Conservation (phyloP, 2,329 filamentous ascomycete species). For the Alternaria viburni region DNA sequence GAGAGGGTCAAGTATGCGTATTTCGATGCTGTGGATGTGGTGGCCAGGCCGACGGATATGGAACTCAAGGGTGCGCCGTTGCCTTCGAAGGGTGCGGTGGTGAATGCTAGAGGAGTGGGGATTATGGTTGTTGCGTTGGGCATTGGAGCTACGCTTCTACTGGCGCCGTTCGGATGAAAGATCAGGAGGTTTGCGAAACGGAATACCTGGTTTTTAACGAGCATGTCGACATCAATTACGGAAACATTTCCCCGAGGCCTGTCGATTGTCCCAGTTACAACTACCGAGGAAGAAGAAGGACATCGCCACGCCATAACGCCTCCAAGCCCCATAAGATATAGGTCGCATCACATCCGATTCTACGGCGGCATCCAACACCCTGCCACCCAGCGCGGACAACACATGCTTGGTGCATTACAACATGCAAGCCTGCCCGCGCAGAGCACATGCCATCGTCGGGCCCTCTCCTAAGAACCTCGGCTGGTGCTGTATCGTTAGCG, state of each 20-base stretch:
- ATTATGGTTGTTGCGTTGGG: background rate
- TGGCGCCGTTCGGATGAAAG: background rate
- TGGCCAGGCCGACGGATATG: constrained; percentile 24
- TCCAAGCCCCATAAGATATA: background rate
- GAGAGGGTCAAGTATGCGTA: constrained; percentile 36
- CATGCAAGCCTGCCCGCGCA: background rate
- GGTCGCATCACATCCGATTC: background rate
- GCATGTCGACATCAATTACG: background rate
- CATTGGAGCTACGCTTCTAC: rapidly evolving
- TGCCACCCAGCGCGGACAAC: background rate
- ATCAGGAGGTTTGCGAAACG: background rate
- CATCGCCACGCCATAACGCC: background rate
- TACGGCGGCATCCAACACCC: background rate
- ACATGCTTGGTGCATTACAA: background rate
- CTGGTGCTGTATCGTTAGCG: background rate
- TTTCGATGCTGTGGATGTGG: constrained; percentile 37
- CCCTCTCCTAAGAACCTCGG: background rate
- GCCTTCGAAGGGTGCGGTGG: constrained; percentile 22
- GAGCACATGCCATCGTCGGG: background rate
- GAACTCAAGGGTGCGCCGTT: constrained; percentile 26
- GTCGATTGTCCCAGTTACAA: background rate
- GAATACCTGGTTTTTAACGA: background rate
- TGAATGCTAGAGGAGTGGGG: background rate
- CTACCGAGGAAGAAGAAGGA: background rate
- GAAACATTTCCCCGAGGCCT: background rate